phyloP scores from a whole-genome alignment of 768 basidiomycete species.

The Lentinula raphanica region DNA sequence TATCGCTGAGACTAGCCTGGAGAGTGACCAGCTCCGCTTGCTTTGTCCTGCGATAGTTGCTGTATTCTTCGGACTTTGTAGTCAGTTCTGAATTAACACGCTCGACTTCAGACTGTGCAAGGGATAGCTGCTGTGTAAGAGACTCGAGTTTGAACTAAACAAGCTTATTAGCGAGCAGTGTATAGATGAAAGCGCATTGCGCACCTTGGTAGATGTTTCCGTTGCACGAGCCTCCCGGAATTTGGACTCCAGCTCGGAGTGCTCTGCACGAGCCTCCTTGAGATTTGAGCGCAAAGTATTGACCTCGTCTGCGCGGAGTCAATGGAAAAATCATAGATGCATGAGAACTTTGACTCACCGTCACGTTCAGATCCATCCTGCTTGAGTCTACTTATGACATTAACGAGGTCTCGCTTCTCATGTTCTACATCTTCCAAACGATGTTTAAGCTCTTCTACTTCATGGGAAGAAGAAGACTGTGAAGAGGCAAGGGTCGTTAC shows the following conservation, averaged over 20 bases:
- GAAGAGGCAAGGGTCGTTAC: conserved; percentile 52
- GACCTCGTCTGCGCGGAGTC: conserved; percentile 54
- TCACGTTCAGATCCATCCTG: conserved; percentile 71
- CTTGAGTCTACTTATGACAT: conserved; percentile 77
- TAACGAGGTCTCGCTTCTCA: conserved; percentile 87
- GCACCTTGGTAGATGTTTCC: conserved; percentile 73
- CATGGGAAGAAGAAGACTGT: conserved; percentile 57
- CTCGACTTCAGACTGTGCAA: conserved; percentile 72
- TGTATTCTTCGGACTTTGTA: conserved; percentile 74
- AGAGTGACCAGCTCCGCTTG: conserved; percentile 72
- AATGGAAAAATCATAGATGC: background rate
- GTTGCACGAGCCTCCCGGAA: conserved; percentile 67
- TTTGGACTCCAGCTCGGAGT: conserved; percentile 61
- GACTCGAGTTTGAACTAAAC: conserved; percentile 82
- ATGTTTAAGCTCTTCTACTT: conserved; percentile 51
- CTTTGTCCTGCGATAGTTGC: conserved; percentile 76
- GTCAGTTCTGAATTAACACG: conserved; percentile 65
- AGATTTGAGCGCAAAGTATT: conserved; percentile 61
- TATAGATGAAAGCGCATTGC: conserved; percentile 9
- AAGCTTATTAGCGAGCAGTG: background rate
- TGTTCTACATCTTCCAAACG: conserved; percentile 73
- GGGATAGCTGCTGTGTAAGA: conserved; percentile 72
- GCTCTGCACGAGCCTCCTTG: conserved; percentile 71
- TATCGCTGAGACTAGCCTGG: conserved; percentile 71
- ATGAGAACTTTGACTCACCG: conserved; percentile 38